Percentiles rank a stretch among this genome's conserved stretches.
Conservation (phyloP, 2,329 filamentous ascomycete species). For the Huntiella bhutanensis region DNA sequence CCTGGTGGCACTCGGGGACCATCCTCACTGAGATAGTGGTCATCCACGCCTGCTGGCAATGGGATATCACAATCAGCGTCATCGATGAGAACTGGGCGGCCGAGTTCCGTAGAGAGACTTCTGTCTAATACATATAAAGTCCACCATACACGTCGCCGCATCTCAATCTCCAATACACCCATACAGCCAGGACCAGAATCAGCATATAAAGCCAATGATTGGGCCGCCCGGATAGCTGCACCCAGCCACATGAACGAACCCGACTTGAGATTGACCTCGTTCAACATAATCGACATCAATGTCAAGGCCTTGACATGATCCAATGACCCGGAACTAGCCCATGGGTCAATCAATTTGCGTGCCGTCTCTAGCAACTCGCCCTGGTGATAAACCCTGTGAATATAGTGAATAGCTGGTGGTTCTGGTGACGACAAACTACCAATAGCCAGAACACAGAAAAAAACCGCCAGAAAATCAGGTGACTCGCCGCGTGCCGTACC, state of each 20-base stretch:
- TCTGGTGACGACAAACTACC: constrained; percentile 55
- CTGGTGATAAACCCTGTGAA: constrained; percentile 32
- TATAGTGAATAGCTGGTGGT: constrained; percentile 20
- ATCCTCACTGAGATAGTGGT: constrained; percentile 50
- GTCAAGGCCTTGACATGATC: constrained; percentile 57
- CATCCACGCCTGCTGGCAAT: constrained; percentile 63
- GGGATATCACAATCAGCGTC: constrained; percentile 75
- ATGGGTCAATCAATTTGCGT: constrained; percentile 54
- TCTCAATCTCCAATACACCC: constrained; percentile 55
- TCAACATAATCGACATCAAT: constrained; percentile 59
- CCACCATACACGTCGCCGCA: constrained; percentile 85
- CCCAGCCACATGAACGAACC: constrained; percentile 77
- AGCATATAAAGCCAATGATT: constrained; percentile 64
- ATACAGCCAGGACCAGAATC: constrained; percentile 52
- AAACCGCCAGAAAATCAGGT: constrained; percentile 57
- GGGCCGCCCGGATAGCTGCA: constrained; percentile 57
- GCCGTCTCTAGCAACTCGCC: constrained; percentile 53
- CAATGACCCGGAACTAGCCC: constrained; percentile 58
- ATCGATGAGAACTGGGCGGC: constrained; percentile 63
- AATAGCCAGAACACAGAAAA: constrained; percentile 69
- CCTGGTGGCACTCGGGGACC: constrained; percentile 33
- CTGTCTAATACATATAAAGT: constrained; percentile 79
- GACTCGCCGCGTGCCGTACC: constrained; percentile 31
- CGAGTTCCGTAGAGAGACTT: constrained; percentile 59
- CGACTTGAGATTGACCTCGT: constrained; percentile 72